phyloP scores from a whole-genome alignment of 768 basidiomycete genomes.

The Clavaria fumosa region DNA sequence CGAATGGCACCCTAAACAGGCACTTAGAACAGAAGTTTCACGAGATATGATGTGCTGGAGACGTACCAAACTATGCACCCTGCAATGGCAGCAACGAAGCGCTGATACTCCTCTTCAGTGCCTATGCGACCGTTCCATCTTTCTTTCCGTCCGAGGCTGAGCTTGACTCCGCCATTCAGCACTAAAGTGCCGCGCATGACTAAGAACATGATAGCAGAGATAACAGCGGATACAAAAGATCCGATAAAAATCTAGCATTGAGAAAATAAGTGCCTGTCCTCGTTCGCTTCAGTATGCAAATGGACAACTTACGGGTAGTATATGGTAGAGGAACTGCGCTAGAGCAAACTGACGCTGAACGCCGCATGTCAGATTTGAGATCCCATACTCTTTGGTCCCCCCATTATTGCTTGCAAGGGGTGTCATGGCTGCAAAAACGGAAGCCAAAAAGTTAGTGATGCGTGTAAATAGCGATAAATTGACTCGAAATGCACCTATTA shows the following conservation, averaged over 20 bases:
- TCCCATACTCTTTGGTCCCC: constrained; percentile 40
- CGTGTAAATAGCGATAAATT: constrained; percentile 2
- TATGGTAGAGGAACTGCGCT: constrained; percentile 35
- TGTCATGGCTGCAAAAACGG: constrained; percentile 17
- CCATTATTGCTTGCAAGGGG: constrained; percentile 20
- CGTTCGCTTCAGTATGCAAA: background rate
- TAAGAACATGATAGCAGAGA: constrained; percentile 49
- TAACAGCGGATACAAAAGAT: constrained; percentile 34
- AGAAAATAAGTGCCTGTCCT: background rate
- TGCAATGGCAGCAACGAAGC: constrained; percentile 45
- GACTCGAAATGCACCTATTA: constrained; percentile 28
- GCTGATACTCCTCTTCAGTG: constrained; percentile 34
- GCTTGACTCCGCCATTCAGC: constrained; percentile 33
- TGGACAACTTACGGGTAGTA: constrained; percentile 38
- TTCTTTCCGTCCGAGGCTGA: constrained; percentile 32
- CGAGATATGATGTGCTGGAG: background rate
- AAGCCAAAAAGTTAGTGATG: too few relatives aligned
- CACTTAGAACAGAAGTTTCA: constrained; percentile 6
- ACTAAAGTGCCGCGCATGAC: constrained; percentile 41
- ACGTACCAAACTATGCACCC: constrained; percentile 58
- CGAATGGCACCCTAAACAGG: constrained; percentile 39
- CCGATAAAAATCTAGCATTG: constrained; percentile 39
- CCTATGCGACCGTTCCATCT: constrained; percentile 25
- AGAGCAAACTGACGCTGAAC: constrained; percentile 28
- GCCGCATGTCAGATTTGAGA: constrained; percentile 35